Base-by-base conservation (phyloP, 257 asterid genomes). In the Sherardia arvensis region DNA sequence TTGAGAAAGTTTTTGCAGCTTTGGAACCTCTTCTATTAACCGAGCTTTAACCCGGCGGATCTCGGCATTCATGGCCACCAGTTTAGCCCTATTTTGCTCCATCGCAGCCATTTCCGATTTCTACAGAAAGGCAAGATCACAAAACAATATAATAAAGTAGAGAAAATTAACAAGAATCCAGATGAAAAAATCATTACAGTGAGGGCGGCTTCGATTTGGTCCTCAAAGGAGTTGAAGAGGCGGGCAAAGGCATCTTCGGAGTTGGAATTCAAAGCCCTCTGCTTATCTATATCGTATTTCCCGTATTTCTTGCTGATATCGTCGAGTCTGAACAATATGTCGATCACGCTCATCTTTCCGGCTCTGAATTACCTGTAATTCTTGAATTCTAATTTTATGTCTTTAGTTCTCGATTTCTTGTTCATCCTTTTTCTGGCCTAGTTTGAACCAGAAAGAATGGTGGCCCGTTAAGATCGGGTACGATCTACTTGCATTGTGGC, bases 31-130 rank as follows among this genome's bases (percentile, higher is more conserved):
- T 34, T 87, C 96, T 81, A 84, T 27, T 62, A 92, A 78, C 73
- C 90, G 72, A 6, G 90, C 97, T 80, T 92, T 92, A 20, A 77
- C 77, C 47, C 99, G 88, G 11, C 99, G 85, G 64, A 92, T 79
- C 83, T 92, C 98, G 4, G 99, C 95, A 43, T 87, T 79, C 87
- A 89, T 60, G 49, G 99, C 97, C 67, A 92, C 99, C 54, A 71
- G 81, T n/a, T 78, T 68, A 1, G 99, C 99, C 78, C 97, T 83
- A 74, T 89, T 89, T 25, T 80, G 80, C 87, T 92, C 96, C 10
- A 61, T 62, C 27, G 83, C 76, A 25, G 91, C 95, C 73, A 59
- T 71, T 73, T 84, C 86, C 67, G 87, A 73, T 78, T 85, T 92
- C 97, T 79, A 9, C 27, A 36, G 51, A 49, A 53, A 1, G 8